These are phyloP conservation scores for Hippophae rhamnoides DNA, from an alignment of 306 rosid species.

Conservation along the genomic window DNA sequence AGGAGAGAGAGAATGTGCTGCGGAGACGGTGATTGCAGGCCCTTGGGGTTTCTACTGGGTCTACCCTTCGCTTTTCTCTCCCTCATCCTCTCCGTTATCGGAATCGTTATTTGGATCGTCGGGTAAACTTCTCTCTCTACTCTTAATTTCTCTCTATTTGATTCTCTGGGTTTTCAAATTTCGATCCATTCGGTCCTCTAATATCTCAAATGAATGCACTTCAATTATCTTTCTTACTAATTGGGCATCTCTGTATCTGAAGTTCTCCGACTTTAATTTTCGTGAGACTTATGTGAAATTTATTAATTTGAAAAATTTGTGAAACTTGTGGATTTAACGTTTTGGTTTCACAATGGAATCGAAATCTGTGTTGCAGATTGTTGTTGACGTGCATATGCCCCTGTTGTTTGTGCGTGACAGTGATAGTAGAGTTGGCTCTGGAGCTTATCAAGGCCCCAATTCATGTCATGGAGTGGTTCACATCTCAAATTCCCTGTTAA, in stretches of 20 bases:
- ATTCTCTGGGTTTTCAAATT: conserved; percentile 7
- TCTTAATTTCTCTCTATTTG: not conserved
- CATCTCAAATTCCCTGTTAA: conserved; percentile 70
- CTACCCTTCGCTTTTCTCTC: conserved; percentile 76
- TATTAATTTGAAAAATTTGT: conserved; percentile 1
- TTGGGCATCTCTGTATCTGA: conserved; percentile 1
- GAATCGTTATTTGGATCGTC: conserved; percentile 61
- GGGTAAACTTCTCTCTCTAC: conserved; percentile 30
- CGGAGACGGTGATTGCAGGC: conserved; percentile 81
- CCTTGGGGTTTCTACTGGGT: conserved; percentile 80
- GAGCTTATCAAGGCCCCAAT: conserved; percentile 69
- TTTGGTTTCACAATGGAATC: not conserved
- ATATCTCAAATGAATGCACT: not conserved
- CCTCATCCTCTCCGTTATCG: conserved; percentile 62
- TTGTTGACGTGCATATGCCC: conserved; percentile 75
- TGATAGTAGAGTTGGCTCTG: conserved; percentile 77
- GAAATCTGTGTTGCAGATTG: conserved; percentile 32
- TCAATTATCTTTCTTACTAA: not conserved
- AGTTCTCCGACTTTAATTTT: not conserved
- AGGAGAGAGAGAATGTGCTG: conserved; percentile 41
- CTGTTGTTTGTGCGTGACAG: conserved; percentile 69
- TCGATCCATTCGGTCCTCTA: conserved; percentile 2
- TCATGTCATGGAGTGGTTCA: conserved; percentile 88
- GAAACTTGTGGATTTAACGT: conserved; percentile 1
- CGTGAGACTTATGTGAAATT: not conserved